Conservation (phyloP, 352 stramenopile genomes). For the Phytopythium sindhum region DNA sequence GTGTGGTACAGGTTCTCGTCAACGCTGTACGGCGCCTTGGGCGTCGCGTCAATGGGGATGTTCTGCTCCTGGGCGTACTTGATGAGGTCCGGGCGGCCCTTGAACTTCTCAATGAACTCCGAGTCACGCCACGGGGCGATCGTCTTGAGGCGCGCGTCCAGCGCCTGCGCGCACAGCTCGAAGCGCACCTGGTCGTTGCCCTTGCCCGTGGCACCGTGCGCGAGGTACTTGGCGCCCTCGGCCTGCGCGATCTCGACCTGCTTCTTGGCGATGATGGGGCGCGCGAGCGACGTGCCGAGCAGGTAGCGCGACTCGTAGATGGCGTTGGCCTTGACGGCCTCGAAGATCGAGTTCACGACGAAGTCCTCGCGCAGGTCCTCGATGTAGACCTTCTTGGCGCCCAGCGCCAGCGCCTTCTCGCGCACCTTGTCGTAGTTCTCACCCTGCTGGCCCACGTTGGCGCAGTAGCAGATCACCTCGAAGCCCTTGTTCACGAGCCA, state of each 20-base stretch:
- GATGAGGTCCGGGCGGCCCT: conserved; percentile 95
- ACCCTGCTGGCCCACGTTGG: conserved; percentile 97
- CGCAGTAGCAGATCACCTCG: conserved; percentile 98
- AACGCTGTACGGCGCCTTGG: conserved; percentile 97
- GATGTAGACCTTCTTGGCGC: conserved; percentile 90
- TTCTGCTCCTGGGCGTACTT: conserved; percentile 96
- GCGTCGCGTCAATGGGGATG: conserved; percentile 96
- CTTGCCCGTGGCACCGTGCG: conserved; percentile 98
- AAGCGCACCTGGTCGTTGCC: conserved; percentile 99
- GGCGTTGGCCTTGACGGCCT: conserved; percentile 94
- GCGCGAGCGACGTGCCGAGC: conserved; percentile 96
- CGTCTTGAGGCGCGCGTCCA: conserved; percentile 95
- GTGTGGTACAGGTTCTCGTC: conserved; percentile 99
- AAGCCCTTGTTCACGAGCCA: conserved; percentile 98
- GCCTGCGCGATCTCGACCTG: conserved; percentile 91
- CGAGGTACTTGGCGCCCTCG: conserved; percentile 91
- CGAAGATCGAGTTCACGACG: conserved; percentile 93
- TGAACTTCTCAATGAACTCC: conserved; percentile 98
- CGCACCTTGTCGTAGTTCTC: conserved; percentile 94
- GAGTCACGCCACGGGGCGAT: conserved; percentile 97
- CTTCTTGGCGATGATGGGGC: conserved; percentile 98
- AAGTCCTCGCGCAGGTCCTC: conserved; percentile 98
- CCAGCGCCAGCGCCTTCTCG: conserved; percentile 82
- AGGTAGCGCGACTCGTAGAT: conserved; percentile 98
- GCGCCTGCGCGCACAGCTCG: conserved; percentile 96